These are phyloP conservation scores for Candida dubliniensis DNA, from an alignment of 1,139 yeast species.

Conservation along the genomic window DNA sequence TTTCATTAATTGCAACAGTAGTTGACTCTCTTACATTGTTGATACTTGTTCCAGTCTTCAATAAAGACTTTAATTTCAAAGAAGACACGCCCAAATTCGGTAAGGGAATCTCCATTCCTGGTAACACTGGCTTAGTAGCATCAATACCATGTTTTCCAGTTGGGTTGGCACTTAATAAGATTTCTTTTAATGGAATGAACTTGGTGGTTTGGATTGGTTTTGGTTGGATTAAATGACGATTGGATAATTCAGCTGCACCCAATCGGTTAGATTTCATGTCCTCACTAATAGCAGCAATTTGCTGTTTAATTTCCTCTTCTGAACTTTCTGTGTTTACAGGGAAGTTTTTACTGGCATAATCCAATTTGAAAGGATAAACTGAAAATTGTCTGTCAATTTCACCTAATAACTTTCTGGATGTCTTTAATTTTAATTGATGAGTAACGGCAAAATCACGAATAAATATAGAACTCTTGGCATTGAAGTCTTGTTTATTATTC, in stretches of 20 bases:
- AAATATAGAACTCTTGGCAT: constrained; percentile 69
- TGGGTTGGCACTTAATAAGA: constrained; percentile 61
- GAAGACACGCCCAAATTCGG: constrained; percentile 70
- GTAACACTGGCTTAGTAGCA: constrained; percentile 63
- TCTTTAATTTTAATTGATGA: constrained; percentile 73
- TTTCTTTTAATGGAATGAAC: constrained; percentile 65
- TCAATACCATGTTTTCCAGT: constrained; percentile 67
- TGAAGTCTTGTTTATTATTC: constrained; percentile 50
- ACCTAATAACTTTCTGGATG: constrained; percentile 70
- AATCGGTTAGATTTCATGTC: constrained; percentile 63
- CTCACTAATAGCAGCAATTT: constrained; percentile 42
- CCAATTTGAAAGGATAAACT: constrained; percentile 87
- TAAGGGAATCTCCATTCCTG: constrained; percentile 71
- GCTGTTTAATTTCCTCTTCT: constrained; percentile 36
- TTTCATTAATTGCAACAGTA: constrained; percentile 51
- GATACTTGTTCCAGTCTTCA: constrained; percentile 52
- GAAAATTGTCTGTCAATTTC: constrained; percentile 72
- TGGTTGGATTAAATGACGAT: constrained; percentile 76
- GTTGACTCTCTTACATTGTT: constrained; percentile 74
- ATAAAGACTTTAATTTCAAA: constrained; percentile 59
- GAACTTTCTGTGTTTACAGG: constrained; percentile 45
- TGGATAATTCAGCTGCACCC: constrained; percentile 79
- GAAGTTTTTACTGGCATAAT: constrained; percentile 60
- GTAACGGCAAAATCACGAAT: constrained; percentile 82
- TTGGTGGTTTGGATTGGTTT: constrained; percentile 72